Percentiles rank a stretch among this genome's conserved stretches.
These are phyloP conservation scores for Trametes versicolor DNA, from an alignment of 1,284 basidiomycete genomes.

Conservation along the genomic window DNA sequence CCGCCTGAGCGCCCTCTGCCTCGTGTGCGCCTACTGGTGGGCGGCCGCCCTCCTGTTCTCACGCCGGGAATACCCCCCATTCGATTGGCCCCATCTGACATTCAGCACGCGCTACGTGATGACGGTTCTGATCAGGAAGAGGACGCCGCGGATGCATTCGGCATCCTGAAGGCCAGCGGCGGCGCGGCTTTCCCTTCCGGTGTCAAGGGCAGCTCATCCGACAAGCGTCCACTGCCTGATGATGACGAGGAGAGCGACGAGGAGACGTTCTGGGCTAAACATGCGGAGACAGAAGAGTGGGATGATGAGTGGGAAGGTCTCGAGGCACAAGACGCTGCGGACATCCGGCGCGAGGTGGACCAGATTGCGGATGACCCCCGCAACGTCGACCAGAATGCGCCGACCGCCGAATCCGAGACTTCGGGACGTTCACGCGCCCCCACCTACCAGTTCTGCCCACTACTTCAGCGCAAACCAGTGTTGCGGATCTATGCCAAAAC, in stretches of 20 bases:
- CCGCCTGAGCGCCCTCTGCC: conserved; percentile 12
- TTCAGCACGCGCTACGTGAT: neutral
- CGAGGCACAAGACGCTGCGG: neutral
- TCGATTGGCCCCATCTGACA: neutral
- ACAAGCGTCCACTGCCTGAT: neutral
- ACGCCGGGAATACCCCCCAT: conserved; percentile 7
- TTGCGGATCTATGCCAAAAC: conserved; percentile 25
- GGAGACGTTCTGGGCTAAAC: neutral
- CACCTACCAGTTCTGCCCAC: conserved; percentile 28
- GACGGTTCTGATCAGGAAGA: too few species aligned
- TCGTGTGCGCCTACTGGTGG: conserved; percentile 10
- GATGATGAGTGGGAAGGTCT: neutral
- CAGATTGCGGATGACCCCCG: neutral
- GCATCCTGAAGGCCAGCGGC: neutral
- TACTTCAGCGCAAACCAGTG: conserved; percentile 10
- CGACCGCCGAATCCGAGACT: neutral
- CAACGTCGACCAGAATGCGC: neutral
- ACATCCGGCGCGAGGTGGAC: too few species aligned
- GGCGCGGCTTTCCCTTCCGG: neutral
- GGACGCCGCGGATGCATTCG: neutral
- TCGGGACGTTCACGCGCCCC: neutral
- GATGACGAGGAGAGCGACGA: neutral
- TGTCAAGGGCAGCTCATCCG: neutral
- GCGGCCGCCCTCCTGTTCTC: conserved; percentile 6
- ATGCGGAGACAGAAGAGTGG: neutral